These are phyloP conservation scores for Candida namnaoensis DNA, from an alignment of 805 yeast species.

Conservation along the genomic window DNA sequence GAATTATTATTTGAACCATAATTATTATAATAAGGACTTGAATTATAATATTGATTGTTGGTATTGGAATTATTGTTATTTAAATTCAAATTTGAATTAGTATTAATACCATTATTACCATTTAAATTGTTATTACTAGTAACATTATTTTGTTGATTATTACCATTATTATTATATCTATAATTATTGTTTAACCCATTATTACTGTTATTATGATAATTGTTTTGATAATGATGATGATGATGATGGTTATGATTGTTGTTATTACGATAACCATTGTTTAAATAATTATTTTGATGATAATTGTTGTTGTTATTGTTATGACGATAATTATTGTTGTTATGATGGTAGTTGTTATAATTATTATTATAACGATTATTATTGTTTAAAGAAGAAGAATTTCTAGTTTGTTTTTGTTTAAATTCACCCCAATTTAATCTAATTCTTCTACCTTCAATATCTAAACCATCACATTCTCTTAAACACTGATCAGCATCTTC, in stretches of 20 bases:
- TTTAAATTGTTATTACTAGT: conserved; percentile 9
- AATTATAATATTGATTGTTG: not conserved
- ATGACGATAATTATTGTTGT: conserved; percentile 3
- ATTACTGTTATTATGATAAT: conserved; percentile 12
- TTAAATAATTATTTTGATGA: conserved; percentile 1
- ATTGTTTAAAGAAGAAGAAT: conserved; percentile 7
- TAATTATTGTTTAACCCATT: conserved; percentile 10
- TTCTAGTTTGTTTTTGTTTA: conserved; percentile 33
- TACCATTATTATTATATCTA: conserved; percentile 8
- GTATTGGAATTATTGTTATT: conserved; percentile 4
- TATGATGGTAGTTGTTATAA: conserved; percentile 1
- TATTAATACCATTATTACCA: conserved; percentile 4
- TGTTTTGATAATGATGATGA: conserved; percentile 5
- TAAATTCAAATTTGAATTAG: not conserved
- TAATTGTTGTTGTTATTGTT: conserved; percentile 1
- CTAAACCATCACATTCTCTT: conserved; percentile 63
- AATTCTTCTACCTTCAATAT: conserved; percentile 65
- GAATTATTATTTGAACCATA: conserved; percentile 2
- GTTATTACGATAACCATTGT: not conserved
- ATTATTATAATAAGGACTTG: too few species aligned
- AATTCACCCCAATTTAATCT: conserved; percentile 88
- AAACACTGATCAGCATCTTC: conserved; percentile 71
- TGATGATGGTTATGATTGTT: conserved; percentile 1
- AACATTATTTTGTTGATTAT: too few species aligned
- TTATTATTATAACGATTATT: conserved; percentile 9